Percentiles rank a stretch among this genome's conserved stretches.
These are phyloP conservation scores for Tagetes erecta DNA, from an alignment of 129 eudicot species.

Conservation along the genomic window DNA sequence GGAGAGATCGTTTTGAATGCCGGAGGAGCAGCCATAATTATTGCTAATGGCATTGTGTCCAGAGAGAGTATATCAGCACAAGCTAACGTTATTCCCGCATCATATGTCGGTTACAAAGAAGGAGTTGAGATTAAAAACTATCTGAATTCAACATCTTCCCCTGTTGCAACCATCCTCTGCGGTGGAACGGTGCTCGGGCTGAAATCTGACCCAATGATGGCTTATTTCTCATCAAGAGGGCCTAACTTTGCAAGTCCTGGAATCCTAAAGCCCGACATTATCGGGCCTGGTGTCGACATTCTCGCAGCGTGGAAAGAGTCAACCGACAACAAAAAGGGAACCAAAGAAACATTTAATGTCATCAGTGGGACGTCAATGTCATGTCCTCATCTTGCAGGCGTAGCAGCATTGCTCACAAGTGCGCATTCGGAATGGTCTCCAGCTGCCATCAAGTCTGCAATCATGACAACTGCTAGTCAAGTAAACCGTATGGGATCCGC, in stretches of 20 bases:
- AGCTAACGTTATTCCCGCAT: conserved; percentile 49
- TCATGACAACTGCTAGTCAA: conserved; percentile 57
- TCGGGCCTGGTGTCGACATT: conserved; percentile 59
- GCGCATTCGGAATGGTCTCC: conserved; percentile 73
- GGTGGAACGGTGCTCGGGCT: conserved; percentile 40
- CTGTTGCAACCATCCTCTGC: conserved; percentile 44
- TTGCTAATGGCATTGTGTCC: conserved; percentile 26
- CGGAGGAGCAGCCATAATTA: conserved; percentile 66
- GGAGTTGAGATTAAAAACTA: conserved; percentile 35
- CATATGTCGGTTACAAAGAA: conserved; percentile 41
- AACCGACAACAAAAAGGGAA: conserved; percentile 28
- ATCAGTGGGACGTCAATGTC: conserved; percentile 62
- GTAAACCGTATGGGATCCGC: conserved; percentile 22
- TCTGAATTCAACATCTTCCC: conserved; percentile 41
- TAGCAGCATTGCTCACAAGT: conserved; percentile 59
- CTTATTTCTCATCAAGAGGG: conserved; percentile 61
- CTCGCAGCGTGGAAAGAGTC: conserved; percentile 60
- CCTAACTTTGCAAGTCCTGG: conserved; percentile 53
- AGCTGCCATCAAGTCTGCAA: conserved; percentile 62
- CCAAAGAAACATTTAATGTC: conserved; percentile 38
- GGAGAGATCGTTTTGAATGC: conserved; percentile 43
- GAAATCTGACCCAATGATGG: conserved; percentile 42
- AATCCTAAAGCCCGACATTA: conserved; percentile 57
- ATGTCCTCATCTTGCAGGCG: conserved; percentile 62
- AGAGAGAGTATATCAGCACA: conserved; percentile 36